Conservation (phyloP, 176 grass and related monocot species). For the Saccharum officinarum region DNA sequence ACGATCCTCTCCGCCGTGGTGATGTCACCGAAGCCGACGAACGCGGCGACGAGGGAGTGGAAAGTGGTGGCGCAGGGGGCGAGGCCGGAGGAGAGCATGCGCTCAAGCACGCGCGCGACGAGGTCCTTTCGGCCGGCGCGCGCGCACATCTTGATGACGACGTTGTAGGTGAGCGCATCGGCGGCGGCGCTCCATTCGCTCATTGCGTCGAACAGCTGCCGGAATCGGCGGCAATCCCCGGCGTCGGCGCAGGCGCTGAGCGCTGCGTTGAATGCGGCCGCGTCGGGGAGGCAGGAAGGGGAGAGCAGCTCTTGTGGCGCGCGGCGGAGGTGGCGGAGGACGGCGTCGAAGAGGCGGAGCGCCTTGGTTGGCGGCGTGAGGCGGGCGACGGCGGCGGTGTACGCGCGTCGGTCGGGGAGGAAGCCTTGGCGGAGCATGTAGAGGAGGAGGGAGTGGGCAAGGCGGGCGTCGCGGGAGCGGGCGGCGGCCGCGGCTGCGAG, state of each 20-base stretch:
- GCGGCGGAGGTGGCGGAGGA: constrained; percentile 54
- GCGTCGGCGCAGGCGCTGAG: constrained; percentile 79
- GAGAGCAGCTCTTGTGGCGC: not conserved
- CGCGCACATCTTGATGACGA: constrained; percentile 84
- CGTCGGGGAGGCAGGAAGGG: constrained; percentile 53
- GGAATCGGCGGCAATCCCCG: constrained; percentile 57
- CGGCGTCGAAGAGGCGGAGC: constrained; percentile 66
- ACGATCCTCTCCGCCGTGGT: constrained; percentile 62
- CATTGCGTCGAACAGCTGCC: constrained; percentile 73
- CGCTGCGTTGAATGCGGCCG: constrained; percentile 79
- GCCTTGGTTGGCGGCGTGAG: constrained; percentile 39
- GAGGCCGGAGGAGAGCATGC: constrained; percentile 42
- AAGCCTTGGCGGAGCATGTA: constrained; percentile 63
- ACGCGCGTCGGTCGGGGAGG: constrained; percentile 81
- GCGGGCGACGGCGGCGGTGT: constrained; percentile 68
- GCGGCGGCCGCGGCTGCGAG: constrained; percentile 67
- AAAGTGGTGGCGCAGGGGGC: constrained; percentile 65
- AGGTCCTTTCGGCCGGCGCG: constrained; percentile 69
- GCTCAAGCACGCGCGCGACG: constrained; percentile 46
- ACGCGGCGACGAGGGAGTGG: constrained; percentile 83
- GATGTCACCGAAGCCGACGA: constrained; percentile 74
- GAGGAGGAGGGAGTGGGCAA: constrained; percentile 58
- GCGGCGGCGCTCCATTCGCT: constrained; percentile 31
- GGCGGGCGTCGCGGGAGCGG: constrained; percentile 38
- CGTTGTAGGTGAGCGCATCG: constrained; percentile 78